These are phyloP conservation scores for Fagopyrum tataricum DNA, from an alignment of 148 eudicot species.

Conservation along the genomic window DNA sequence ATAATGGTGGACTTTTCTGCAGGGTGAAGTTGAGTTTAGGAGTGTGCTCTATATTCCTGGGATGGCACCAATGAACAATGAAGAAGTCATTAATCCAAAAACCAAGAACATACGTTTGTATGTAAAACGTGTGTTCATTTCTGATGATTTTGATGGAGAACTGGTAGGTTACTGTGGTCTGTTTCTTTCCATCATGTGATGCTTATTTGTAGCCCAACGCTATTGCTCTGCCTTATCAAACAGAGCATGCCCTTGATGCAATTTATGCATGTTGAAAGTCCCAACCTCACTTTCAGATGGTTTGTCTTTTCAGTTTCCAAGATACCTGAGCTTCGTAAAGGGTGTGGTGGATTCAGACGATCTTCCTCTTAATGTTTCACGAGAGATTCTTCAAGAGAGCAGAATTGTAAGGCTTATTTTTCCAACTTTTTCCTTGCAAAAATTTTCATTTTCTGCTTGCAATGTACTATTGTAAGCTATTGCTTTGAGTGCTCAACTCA, in stretches of 20 bases:
- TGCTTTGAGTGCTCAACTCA: background rate
- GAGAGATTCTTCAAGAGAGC: conserved; percentile 98
- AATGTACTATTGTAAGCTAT: background rate
- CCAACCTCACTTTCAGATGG: background rate
- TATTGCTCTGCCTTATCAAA: background rate
- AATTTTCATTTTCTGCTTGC: background rate
- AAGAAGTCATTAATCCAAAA: conserved; percentile 64
- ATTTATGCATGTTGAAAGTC: background rate
- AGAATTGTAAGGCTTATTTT: conserved; percentile 59
- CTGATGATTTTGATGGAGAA: conserved; percentile 99
- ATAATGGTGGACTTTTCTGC: conserved; percentile 16
- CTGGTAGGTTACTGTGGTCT: conserved; percentile 45
- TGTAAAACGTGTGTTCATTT: conserved; percentile 92
- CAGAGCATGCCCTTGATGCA: background rate
- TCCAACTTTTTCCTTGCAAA: background rate
- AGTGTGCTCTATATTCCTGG: conserved; percentile 91
- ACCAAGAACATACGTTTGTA: conserved; percentile 82
- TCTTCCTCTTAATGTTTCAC: conserved; percentile 94
- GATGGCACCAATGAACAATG: conserved; percentile 80
- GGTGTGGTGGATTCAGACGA: conserved; percentile 98
- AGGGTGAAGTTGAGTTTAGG: conserved; percentile 99
- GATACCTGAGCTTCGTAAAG: conserved; percentile 93
- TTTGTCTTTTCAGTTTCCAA: conserved; percentile 61
- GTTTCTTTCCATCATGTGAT: conserved; percentile 8
- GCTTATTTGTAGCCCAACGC: background rate